These are phyloP conservation scores for Lepidium africanum DNA, from an alignment of 345 rosid species.

Conservation along the genomic window DNA sequence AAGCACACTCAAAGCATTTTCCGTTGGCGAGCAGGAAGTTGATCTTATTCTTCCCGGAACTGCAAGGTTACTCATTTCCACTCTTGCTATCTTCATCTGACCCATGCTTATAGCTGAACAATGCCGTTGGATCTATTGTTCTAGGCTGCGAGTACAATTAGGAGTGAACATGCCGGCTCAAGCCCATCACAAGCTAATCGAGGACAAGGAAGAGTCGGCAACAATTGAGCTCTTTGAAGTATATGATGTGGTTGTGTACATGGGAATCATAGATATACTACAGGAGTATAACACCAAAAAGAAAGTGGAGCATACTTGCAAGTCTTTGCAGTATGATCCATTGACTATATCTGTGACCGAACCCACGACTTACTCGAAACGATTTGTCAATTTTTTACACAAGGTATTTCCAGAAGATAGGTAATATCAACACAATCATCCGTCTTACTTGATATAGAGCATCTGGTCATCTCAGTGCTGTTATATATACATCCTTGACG, in stretches of 20 bases:
- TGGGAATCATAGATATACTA: constrained; percentile 85
- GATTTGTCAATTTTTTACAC: constrained; percentile 66
- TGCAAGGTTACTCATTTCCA: constrained; percentile 40
- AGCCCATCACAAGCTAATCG: constrained; percentile 54
- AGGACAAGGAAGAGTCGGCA: constrained; percentile 37
- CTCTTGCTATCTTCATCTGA: background rate
- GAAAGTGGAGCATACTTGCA: constrained; percentile 63
- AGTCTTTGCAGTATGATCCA: constrained; percentile 63
- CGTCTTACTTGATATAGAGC: background rate
- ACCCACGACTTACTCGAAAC: constrained; percentile 58
- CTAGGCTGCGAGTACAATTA: constrained; percentile 75
- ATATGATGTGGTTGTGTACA: constrained; percentile 81
- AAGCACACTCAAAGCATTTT: constrained; percentile 57
- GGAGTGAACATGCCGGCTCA: constrained; percentile 99
- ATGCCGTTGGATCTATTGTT: background rate
- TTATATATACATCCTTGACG: constrained; percentile 3
- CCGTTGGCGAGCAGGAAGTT: constrained; percentile 75
- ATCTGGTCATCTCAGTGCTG: background rate
- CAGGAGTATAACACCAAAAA: constrained; percentile 80
- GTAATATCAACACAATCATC: constrained; percentile 5
- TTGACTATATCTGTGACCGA: constrained; percentile 54
- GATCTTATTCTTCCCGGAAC: constrained; percentile 83
- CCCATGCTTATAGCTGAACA: background rate
- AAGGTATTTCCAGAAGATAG: constrained; percentile 50
- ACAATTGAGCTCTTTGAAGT: constrained; percentile 80